Base-by-base conservation (phyloP, 768 basidiomycete species). In the Suillus fuscotomentosus region DNA sequence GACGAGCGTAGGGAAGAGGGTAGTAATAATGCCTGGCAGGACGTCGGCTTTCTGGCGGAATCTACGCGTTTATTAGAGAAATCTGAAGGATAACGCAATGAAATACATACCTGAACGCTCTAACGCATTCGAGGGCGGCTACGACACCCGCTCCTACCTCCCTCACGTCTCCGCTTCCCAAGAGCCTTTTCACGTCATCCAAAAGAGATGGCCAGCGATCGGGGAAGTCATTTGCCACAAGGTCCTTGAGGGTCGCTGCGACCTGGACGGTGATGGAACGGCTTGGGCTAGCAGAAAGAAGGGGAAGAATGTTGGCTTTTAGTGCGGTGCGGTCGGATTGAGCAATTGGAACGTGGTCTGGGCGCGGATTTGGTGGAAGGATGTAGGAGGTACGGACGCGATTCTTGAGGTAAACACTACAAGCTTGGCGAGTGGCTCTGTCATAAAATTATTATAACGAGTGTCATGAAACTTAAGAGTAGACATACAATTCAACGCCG, bases 391-490 rank as follows among this genome's bases (percentile, higher is more conserved):
- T 81, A 63, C 85, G 83, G 65, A 96, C 86, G 70, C 95, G 90
- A 75, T 97, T 97, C 78, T 97, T 97, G 70, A 96, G 82, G 85
- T 90, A 97, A 24, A 97, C 91, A 15, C 90, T 84, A 68, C 90
- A 89, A 0, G 94, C 90, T 70, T 95, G 92, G 47, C 93, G 91
- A 62, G 90, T 92, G 31, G 91, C 83, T 63, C 91, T 94, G 74
- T 31, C 11, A 34, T 62, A 2, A 27, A 64, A 10, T 42, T 6
- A 8, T 17, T 31, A 62, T 36, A 3, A 13, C 13, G 53, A 7
- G 60, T 22, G 51, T 38, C 10, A 13, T 31, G 22, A 27, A 17
- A 6, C 24, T 45, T 48, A 31, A 39, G 15, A 24, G 42, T 15
- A 5, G 68, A 85, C 88, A 82, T 72, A 95, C 89, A 86, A 78